Conservation (phyloP, 164 flowering plant species). For the Brasenia schreberi region DNA sequence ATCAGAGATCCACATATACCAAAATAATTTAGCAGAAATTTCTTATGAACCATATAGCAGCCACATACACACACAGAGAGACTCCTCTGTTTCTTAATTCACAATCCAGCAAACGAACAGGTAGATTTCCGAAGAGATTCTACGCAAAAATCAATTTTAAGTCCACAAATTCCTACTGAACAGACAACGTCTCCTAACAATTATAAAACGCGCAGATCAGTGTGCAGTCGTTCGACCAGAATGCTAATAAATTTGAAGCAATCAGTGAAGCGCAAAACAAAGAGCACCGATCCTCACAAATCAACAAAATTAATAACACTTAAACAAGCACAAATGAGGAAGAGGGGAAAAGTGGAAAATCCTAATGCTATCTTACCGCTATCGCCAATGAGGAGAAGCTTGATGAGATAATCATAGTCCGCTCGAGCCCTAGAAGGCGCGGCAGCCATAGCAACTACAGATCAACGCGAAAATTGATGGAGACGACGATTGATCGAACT, state of each 20-base stretch:
- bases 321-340: background rate
- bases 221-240: background rate
- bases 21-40: background rate
- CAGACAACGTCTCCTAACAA: background rate
- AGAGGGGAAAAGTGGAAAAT: background rate
- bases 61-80: background rate
- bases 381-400: slow-evolving; percentile 72
- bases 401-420: slow-evolving; percentile 70
- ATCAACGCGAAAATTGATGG: background rate
- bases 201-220: background rate
- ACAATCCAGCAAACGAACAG: background rate
- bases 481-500: background rate
- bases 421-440: slow-evolving; percentile 75
- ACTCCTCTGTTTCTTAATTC: background rate
- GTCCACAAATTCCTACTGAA: no score
- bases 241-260: background rate
- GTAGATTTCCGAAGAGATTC: no score
- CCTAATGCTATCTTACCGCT: slow-evolving; percentile 35
- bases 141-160: no score
- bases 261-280: background rate
- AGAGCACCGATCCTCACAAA: no score
- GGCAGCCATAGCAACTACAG: slow-evolving; percentile 38
- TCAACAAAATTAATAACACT: background rate
- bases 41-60: background rate
- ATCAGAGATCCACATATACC: background rate